Evolutionary conservation across 2,329 filamentous ascomycete species (phyloP), one percentile per base, ranked within the genome.

Genomic region (Penicillium sp.): DNA sequence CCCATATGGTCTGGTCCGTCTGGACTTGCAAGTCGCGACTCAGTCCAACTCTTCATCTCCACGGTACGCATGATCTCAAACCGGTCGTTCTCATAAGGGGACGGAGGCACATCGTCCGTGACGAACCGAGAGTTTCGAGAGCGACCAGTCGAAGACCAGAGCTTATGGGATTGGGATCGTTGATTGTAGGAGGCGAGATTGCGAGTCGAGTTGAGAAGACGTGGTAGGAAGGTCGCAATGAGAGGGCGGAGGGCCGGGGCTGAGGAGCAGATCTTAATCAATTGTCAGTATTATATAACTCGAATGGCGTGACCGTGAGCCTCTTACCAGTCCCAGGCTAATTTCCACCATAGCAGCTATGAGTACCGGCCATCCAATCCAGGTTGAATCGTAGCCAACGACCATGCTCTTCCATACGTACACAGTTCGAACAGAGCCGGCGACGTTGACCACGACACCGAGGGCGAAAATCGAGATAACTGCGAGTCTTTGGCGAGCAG

Each of bases 401-500:
- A 67, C 49, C 58, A 68, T 61, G 41, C 62, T 64, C 52, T 64
- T 60, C 57, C 61, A 69, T 7, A 68, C 64, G 35, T 67, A 70
- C 2, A 63, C 64, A 1, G 67, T 70, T 29, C 68, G 66, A 11
- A 67, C 45, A 2, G 64, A 59, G 8, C 67, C 66, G 4, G 67
- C 67, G 6, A 69, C 58, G 27, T 69, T 67, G 35, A 70, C 68
- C 14, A 70, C 36, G 22, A 67, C 56, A 4, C 70, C 70, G 14
- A 72, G 46, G 2, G 58, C 62, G n/a, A 73, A 73, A 22, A 71
- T 69, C 11, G 64, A 64, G 11, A 69, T 70, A 11, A 72, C 63
- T 6, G 65, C 68, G 29, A 72, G 47, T 18, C 67, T 65, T 49
- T 72, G 69, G 7, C 64, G 64, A 29, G 58, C 50, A 9, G 67